These are phyloP conservation scores for Stemphylium vesicarium DNA, from an alignment of 2,329 filamentous ascomycete genomes.

Conservation along the genomic window DNA sequence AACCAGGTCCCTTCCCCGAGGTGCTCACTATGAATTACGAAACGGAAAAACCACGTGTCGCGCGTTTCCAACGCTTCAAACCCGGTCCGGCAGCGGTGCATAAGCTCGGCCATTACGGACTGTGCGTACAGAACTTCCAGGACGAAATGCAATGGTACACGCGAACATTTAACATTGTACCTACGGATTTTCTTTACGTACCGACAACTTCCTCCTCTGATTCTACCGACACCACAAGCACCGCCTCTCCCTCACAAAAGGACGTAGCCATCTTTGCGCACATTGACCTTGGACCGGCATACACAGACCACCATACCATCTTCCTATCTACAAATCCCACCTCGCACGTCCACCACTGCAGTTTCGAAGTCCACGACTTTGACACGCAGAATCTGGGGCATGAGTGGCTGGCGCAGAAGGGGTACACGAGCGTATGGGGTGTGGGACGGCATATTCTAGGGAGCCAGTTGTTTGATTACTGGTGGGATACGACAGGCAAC, in stretches of 20 bases:
- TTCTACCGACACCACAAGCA: not conserved
- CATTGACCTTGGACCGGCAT: slow-evolving; percentile 58
- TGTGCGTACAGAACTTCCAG: slow-evolving; percentile 49
- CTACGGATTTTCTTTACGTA: slow-evolving; percentile 54
- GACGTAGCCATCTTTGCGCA: slow-evolving; percentile 61
- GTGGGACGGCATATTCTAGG: slow-evolving; percentile 74
- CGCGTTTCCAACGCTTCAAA: slow-evolving; percentile 60
- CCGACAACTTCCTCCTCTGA: not conserved
- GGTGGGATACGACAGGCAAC: slow-evolving; percentile 68
- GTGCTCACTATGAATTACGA: slow-evolving; percentile 55
- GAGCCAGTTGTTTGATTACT: slow-evolving; percentile 76
- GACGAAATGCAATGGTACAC: slow-evolving; percentile 54
- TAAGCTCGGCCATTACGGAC: slow-evolving; percentile 58
- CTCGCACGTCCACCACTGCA: slow-evolving; percentile 69
- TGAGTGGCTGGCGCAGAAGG: slow-evolving; percentile 68
- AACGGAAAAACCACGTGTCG: slow-evolving; percentile 53
- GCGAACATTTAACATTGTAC: slow-evolving; percentile 55
- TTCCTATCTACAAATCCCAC: slow-evolving; percentile 55
- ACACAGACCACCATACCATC: slow-evolving; percentile 63
- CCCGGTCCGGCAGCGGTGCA: slow-evolving; percentile 58
- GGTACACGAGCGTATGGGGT: slow-evolving; percentile 72
- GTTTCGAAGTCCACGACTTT: slow-evolving; percentile 73
- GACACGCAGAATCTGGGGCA: slow-evolving; percentile 74
- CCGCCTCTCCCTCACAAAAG: slow-evolving; percentile 10
- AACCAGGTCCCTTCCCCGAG: slow-evolving; percentile 56